These are phyloP conservation scores for Dioscorea alata DNA, from an alignment of 106 monocot species.

Conservation along the genomic window DNA sequence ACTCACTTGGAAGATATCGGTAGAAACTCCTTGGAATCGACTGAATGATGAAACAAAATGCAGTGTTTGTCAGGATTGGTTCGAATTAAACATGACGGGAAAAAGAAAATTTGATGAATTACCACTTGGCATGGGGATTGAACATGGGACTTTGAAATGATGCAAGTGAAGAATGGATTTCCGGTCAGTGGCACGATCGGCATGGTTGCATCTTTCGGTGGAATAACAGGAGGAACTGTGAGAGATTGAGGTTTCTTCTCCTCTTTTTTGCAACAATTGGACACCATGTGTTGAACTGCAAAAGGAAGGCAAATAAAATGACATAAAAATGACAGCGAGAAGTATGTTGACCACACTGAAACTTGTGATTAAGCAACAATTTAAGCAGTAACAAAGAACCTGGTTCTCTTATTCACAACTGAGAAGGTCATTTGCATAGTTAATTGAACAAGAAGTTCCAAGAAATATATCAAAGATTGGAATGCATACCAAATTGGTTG, in stretches of 20 bases:
- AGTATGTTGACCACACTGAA: background rate
- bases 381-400: background rate
- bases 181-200: conserved; percentile 45
- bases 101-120: background rate
- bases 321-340: background rate
- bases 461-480: background rate
- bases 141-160: conserved; percentile 30
- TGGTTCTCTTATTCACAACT: background rate
- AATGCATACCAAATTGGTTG: conserved; percentile 5
- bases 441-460: background rate
- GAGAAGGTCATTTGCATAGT: background rate
- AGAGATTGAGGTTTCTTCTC: background rate
- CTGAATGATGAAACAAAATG: conserved; percentile 1
- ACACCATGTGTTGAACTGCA: background rate
- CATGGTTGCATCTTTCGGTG: background rate
- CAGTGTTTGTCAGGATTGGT: background rate
- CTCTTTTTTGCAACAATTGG: background rate
- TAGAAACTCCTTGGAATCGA: conserved; percentile 19
- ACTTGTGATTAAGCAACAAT: background rate
- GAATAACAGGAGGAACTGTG: background rate
- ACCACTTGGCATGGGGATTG: conserved; percentile 40
- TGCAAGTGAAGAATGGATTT: conserved; percentile 41
- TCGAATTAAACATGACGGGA: background rate
- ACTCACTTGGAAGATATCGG: conserved; percentile 6
- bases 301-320: background rate